Conservation (phyloP, 257 asterid species). For the Salvia miltiorrhiza region DNA sequence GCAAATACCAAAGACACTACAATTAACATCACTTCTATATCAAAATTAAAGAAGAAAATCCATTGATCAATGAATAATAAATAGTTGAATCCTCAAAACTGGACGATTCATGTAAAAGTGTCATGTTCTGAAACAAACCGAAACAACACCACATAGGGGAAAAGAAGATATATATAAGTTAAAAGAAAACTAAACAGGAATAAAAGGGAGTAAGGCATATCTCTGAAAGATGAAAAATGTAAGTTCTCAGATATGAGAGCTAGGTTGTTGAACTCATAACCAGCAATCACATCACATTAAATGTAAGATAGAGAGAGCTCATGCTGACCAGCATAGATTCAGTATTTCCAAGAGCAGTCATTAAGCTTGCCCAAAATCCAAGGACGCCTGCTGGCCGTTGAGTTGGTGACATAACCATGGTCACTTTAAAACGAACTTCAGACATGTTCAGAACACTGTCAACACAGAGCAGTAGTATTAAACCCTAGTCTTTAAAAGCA, state of each 20-base stretch:
- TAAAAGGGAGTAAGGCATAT: neutral
- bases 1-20: constrained; percentile 8
- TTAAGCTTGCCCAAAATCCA: constrained; percentile 99
- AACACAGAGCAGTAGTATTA: constrained; percentile 28
- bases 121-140: constrained; percentile 10
- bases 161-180: neutral
- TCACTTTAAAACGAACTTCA: constrained; percentile 88
- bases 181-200: neutral
- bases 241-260: neutral
- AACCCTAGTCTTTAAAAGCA: constrained; percentile 14
- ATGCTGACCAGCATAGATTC: constrained; percentile 96
- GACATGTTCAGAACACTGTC: constrained; percentile 89
- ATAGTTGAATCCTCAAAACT: neutral
- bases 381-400: constrained; percentile 99
- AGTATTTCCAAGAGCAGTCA: constrained; percentile 99
- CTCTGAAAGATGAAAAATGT: neutral
- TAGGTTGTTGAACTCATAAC: constrained; percentile 9
- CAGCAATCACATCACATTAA: neutral
- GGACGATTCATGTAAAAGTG: neutral
- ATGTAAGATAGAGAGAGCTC: constrained; percentile 10
- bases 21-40: constrained; percentile 6
- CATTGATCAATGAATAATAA: constrained; percentile 11
- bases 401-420: constrained; percentile 99
- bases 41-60: constrained; percentile 14
- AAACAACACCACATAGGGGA: neutral